phyloP scores from a whole-genome alignment of 208 protist species.

The Trichomonas vaginalis region DNA sequence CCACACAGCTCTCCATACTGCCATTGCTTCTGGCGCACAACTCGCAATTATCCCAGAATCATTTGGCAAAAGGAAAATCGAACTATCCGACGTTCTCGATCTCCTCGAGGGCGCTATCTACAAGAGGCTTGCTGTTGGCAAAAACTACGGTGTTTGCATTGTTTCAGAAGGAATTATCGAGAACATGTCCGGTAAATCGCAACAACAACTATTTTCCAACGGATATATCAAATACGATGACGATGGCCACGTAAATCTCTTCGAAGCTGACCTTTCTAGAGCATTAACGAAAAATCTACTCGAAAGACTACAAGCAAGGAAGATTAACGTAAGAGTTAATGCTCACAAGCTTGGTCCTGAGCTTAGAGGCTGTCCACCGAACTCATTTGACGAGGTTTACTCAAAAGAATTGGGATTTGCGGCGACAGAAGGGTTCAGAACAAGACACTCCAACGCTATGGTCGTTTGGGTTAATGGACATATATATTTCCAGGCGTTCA shows the following conservation, averaged over 20 bases:
- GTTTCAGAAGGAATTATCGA: slow-evolving; percentile 27
- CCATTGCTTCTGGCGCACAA: slow-evolving; percentile 19
- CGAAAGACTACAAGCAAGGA: neutral
- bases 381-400: slow-evolving; percentile 25
- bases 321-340: neutral
- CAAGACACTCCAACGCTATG: neutral
- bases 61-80: neutral
- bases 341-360: slow-evolving; percentile 23
- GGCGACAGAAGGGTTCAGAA: neutral
- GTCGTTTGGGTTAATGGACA: neutral
- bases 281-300: slow-evolving; percentile 18
- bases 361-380: slow-evolving; percentile 25
- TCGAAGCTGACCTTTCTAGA: slow-evolving; percentile 18
- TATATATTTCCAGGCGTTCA: neutral
- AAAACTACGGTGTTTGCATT: slow-evolving; percentile 24
- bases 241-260: slow-evolving; percentile 21
- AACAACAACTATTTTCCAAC: neutral
- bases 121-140: slow-evolving; percentile 15
- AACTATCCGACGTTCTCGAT: slow-evolving; percentile 16
- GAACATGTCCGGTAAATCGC: neutral
- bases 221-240: neutral
- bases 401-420: slow-evolving; percentile 23
- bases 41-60: slow-evolving; percentile 28
- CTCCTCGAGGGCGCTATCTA: slow-evolving; percentile 7
- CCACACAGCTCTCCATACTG: slow-evolving; percentile 23